Evolutionary conservation across 768 basidiomycete species (phyloP).

Genomic region (Hericium coralloides): DNA sequence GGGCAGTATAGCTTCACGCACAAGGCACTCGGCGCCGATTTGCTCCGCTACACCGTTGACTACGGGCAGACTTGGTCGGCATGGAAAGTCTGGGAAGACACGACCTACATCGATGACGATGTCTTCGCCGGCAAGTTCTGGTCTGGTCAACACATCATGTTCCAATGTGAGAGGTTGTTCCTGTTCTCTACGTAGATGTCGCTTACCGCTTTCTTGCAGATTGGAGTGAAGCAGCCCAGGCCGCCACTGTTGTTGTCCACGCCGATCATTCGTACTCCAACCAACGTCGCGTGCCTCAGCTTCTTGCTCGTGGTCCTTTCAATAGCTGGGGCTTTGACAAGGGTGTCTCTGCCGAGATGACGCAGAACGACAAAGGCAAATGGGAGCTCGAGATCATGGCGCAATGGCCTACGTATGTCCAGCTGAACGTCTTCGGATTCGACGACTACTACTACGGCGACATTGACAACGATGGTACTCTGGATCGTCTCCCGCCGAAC

Average conservation of each 20-base stretch:
- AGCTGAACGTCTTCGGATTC: conserved; percentile 85
- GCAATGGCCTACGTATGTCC: conserved; percentile 82
- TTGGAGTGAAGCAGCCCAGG: conserved; percentile 63
- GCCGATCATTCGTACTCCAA: conserved; percentile 59
- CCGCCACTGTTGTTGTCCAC: conserved; percentile 62
- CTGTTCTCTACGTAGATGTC: not conserved
- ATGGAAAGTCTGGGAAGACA: conserved; percentile 75
- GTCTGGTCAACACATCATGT: conserved; percentile 76
- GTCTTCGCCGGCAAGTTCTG: conserved; percentile 59
- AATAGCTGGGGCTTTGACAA: conserved; percentile 89
- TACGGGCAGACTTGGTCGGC: conserved; percentile 78
- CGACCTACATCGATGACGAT: conserved; percentile 50
- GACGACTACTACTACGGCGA: conserved; percentile 94
- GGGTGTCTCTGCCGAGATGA: conserved; percentile 67
- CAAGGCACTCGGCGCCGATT: conserved; percentile 78
- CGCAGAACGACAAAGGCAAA: conserved; percentile 46
- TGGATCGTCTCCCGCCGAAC: conserved; percentile 90
- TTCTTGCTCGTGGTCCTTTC: conserved; percentile 83
- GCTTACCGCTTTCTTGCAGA: conserved; percentile 33
- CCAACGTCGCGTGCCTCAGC: conserved; percentile 74
- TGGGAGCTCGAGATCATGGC: conserved; percentile 91
- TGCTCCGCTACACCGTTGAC: conserved; percentile 80
- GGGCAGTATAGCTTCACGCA: conserved; percentile 74
- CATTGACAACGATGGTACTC: conserved; percentile 73
- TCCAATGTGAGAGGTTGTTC: conserved; percentile 60